Base-by-base conservation (phyloP, 139 green algal genomes). In the Picochlorum sp. region DNA sequence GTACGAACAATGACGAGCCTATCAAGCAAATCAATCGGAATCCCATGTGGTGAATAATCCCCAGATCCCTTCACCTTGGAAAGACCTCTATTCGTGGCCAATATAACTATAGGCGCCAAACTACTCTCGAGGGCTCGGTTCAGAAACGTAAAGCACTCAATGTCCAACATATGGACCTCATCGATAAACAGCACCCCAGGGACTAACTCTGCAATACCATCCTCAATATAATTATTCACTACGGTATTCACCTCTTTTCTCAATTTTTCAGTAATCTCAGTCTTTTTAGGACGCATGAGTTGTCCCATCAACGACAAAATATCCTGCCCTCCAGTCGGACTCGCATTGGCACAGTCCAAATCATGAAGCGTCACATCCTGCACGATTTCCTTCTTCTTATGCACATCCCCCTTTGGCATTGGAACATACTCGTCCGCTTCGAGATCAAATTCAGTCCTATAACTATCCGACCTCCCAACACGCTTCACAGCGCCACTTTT, bases 351-450 rank as follows among this genome's bases (percentile, higher is more conserved):
- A 1, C 77, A 50, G 66, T 99, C 94, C 61, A 99, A 75, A 73
- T 99, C 94, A 72, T 99, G 94, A 68, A 99, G 81, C 21, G 94
- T 97, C 26, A 99, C 94, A 60, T 99, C 94, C 76, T 98, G 92
- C 49, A 98, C 94, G 55, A 99, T 84, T 79, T 98, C 94, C 77
- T 97, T 97, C 60, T 88, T 88, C 80, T 99, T 99, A 84, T 99
- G 94, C 60, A 99, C 94, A 57, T 99, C 94, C 14, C 94, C 94
- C 85, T 98, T 99, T 28, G 94, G 94, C 73, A 99, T 75, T 2
- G 94, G 94, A n/a, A 98, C 94, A 68, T 99, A 99, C 73, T 97
- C 89, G 74, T 99, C 94, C 9, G 94, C 94, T 65, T 98, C 94
- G 57, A 99, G 69, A 76, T 99, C 94, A 69, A 94, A 98, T 79